Evolutionary conservation across 208 protist species (phyloP), one percentile per base, ranked within the genome.

Genomic region (Angomonas ambiguus): DNA sequence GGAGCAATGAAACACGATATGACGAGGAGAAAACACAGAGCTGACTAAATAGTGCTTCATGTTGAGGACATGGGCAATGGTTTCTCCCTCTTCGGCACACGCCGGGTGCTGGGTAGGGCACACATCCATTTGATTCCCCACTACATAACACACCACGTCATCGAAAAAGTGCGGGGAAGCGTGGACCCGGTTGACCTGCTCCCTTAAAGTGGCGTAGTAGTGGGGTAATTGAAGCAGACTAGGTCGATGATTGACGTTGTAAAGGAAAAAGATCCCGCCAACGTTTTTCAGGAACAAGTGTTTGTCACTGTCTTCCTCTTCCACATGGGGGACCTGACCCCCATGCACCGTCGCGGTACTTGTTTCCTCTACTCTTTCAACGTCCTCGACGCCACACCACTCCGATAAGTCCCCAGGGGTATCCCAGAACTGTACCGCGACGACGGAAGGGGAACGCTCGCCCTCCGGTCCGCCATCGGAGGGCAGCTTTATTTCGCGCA

Each of bases 21-120:
- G 18, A 5, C 4, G 16, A 27, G 10, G 10, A 5, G 45, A 53
- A 53, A 53, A 53, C 18, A 53, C 45, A 24, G 45, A 53, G 16
- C 45, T 53, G 18, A 53, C 45, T 5, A 53, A 13, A 53, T 27
- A 13, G 45, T 53, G 45, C 20, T 53, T 53, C 45, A 53, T 53
- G 3, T n/a, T n/a, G 8, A 53, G 45, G 5, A 53, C 45, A 24
- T 53, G 45, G 8, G 45, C 45, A 24, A 53, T 53, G 20, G 10
- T 53, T 24, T 53, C 45, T 24, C 45, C 45, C 16, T 53, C 45
- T 20, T 53, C 45, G 18, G 8, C 35, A 13, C 35, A 41, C 8
- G 35, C 35, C 8, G 35, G 35, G 35, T 5, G 13, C 4, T 53
- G 13, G 45, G 45, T 27, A 5, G 45, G 8, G 16, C 45, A 53